Conservation (phyloP, 371 early-diverging fungal genomes). For the Rhizomucor pusillus region DNA sequence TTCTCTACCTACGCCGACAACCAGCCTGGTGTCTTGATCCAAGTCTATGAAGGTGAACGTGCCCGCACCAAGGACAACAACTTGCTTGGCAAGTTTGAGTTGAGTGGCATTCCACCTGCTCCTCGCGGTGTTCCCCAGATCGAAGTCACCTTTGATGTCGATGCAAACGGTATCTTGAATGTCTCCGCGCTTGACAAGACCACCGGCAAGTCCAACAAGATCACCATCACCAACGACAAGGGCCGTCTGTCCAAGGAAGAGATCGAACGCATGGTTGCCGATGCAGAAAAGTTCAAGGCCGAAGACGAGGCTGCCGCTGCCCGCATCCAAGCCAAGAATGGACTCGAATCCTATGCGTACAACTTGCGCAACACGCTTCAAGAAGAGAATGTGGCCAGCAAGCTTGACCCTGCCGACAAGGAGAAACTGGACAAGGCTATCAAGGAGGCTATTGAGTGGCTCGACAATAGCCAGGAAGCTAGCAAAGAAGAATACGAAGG, state of each 20-base stretch:
- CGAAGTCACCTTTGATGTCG: constrained; percentile 92
- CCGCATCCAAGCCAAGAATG: constrained; percentile 82
- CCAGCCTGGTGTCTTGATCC: constrained; percentile 90
- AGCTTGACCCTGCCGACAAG: constrained; percentile 63
- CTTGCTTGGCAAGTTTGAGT: constrained; percentile 87
- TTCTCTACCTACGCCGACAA: constrained; percentile 94
- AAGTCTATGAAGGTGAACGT: constrained; percentile 94
- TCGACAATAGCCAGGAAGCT: constrained; percentile 82
- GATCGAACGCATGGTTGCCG: constrained; percentile 87
- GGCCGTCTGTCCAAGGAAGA: constrained; percentile 91
- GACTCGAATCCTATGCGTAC: constrained; percentile 85
- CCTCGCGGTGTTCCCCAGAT: constrained; percentile 92
- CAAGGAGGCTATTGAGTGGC: constrained; percentile 78
- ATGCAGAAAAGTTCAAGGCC: constrained; percentile 87
- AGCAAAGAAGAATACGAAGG: constrained; percentile 91
- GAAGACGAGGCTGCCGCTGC: constrained; percentile 84
- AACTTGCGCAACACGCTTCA: constrained; percentile 80
- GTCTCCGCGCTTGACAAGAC: constrained; percentile 92
- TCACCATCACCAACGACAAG: constrained; percentile 91
- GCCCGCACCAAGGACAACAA: constrained; percentile 91
- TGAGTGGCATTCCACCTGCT: constrained; percentile 86
- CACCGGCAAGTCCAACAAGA: constrained; percentile 77
- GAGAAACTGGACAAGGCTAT: constrained; percentile 82
- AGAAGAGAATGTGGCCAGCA: constrained; percentile 74
- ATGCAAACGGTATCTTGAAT: constrained; percentile 94